Evolutionary conservation across 495 filamentous ascomycete genomes (phyloP).

Genomic region (Aspergillus campestris): DNA sequence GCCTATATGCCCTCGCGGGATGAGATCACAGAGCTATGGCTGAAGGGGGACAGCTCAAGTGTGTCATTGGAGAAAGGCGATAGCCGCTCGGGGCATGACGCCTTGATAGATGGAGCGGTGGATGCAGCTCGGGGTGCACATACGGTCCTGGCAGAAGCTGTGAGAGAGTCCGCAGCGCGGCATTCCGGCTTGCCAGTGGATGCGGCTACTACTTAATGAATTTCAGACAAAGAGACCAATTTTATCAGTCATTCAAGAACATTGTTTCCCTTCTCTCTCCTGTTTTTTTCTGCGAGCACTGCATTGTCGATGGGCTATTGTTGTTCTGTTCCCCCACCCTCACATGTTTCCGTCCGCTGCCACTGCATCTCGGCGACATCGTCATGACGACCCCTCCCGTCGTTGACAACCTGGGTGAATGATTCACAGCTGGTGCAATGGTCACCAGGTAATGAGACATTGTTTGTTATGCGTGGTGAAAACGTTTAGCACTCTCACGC

Average conservation of each 20-base stretch:
- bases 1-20: slow-evolving; percentile 81
- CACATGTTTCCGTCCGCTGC: too few species aligned
- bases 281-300: neutral
- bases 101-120: slow-evolving; percentile 54
- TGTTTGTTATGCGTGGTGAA: too few species aligned
- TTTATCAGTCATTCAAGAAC: slow-evolving; percentile 1
- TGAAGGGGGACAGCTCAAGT: slow-evolving; percentile 62
- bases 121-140: slow-evolving; percentile 53
- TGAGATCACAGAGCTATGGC: slow-evolving; percentile 90
- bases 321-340: too few species aligned
- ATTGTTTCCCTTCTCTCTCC: neutral
- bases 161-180: slow-evolving; percentile 44
- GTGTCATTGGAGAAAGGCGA: slow-evolving; percentile 22
- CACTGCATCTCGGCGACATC: too few species aligned
- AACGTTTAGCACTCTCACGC: too few species aligned
- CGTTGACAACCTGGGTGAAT: too few species aligned
- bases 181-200: slow-evolving; percentile 14
- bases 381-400: too few species aligned
- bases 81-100: slow-evolving; percentile 34
- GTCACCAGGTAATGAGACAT: too few species aligned
- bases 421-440: too few species aligned
- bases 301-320: too few species aligned
- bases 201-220: slow-evolving; percentile 2
- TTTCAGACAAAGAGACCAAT: neutral
- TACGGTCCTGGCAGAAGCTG: slow-evolving; percentile 49